A percentile compares a stretch with the other conserved stretches of the same genome.
These are phyloP conservation scores for Yamadazyma dendronema DNA, from an alignment of 1,139 yeast species.

Conservation along the genomic window DNA sequence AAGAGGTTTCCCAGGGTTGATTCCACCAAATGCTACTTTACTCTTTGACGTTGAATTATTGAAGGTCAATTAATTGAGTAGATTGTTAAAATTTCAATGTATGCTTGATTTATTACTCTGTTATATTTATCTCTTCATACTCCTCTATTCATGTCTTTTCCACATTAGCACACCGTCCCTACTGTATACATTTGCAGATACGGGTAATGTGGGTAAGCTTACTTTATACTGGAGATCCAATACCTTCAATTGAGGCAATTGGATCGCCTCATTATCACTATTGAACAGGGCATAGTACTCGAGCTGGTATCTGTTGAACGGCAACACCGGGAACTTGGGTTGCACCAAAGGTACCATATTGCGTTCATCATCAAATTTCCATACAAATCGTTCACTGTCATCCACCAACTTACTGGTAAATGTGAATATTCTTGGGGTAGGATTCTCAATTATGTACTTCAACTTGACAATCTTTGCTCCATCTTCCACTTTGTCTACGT, in stretches of 20 bases:
- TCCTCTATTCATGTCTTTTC: slow-evolving; percentile 6
- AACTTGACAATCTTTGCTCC: slow-evolving; percentile 25
- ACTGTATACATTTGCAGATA: slow-evolving; percentile 28
- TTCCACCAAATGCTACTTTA: slow-evolving; percentile 94
- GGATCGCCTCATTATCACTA: slow-evolving; percentile 19
- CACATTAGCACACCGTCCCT: slow-evolving; percentile 20
- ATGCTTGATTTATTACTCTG: not conserved
- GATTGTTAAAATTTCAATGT: slow-evolving; percentile 1
- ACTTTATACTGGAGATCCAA: slow-evolving; percentile 69
- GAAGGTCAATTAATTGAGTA: slow-evolving; percentile 73
- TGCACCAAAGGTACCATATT: slow-evolving; percentile 30
- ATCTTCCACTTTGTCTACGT: slow-evolving; percentile 19
- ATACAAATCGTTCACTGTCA: slow-evolving; percentile 18
- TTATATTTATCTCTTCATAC: not conserved
- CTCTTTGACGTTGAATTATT: slow-evolving; percentile 90
- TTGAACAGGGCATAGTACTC: slow-evolving; percentile 31
- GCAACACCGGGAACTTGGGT: slow-evolving; percentile 52
- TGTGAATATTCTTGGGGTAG: slow-evolving; percentile 65
- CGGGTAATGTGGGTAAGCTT: slow-evolving; percentile 54
- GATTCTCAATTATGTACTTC: slow-evolving; percentile 65
- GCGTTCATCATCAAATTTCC: slow-evolving; percentile 29
- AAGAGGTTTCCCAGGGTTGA: slow-evolving; percentile 93
- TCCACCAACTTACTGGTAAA: slow-evolving; percentile 49
- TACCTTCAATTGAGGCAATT: slow-evolving; percentile 57
- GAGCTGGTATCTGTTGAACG: slow-evolving; percentile 54